Evolutionary conservation across 306 rosid genomes (phyloP).

Genomic region (Rubus idaeus): DNA sequence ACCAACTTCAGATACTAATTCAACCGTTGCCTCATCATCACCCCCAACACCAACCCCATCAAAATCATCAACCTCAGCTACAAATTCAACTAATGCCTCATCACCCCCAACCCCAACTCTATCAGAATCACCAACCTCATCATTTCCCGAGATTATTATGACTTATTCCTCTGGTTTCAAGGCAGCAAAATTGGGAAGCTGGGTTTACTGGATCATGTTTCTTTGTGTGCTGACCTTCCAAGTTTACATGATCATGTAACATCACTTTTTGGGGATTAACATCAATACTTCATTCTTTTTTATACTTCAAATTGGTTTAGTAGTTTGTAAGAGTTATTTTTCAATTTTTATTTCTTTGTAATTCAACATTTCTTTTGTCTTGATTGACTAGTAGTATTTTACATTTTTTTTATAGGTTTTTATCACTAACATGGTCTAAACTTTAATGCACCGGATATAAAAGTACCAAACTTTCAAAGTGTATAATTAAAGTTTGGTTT

Average conservation of each 20-base stretch:
- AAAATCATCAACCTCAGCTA: background rate
- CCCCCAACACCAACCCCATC: background rate
- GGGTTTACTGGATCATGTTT: conserved; percentile 47
- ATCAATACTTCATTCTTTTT: too few species aligned
- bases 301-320: too few species aligned
- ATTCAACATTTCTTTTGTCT: too few species aligned
- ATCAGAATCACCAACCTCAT: conserved; percentile 41
- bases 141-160: background rate
- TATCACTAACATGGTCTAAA: too few species aligned
- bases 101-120: conserved; percentile 21
- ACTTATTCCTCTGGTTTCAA: background rate
- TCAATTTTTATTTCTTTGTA: background rate
- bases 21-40: conserved; percentile 1
- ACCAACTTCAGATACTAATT: background rate
- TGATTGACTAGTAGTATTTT: too few species aligned
- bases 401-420: too few species aligned
- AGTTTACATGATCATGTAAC: conserved; percentile 14
- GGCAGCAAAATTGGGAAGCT: conserved; percentile 17
- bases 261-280: too few species aligned
- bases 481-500: too few species aligned
- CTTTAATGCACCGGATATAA: too few species aligned
- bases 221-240: conserved; percentile 44
- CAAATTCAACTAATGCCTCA: background rate
- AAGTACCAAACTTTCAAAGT: too few species aligned
- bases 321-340: too few species aligned